Base-by-base conservation (phyloP, 75 land plant genomes). In the Selaginella moellendorffii region DNA sequence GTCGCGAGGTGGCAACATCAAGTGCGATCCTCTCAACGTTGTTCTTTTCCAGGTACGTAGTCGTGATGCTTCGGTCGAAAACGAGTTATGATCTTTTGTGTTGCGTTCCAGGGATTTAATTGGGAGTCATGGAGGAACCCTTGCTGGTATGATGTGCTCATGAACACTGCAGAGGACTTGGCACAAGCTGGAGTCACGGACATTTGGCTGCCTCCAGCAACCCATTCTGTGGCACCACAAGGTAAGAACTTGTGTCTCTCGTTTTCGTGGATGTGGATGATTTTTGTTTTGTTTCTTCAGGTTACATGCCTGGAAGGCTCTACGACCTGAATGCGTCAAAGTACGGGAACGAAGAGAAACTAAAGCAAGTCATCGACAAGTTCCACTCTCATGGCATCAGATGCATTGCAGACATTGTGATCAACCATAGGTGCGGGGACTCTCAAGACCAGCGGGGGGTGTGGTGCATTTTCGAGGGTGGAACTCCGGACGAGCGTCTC, bases 161-260 rank as follows among this genome's bases (percentile, higher is more conserved):
- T 31, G 31, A 61, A 52, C 24, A 21, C 10, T 5, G 65, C 78
- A 20, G 51, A 69, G 27, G 86, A 78, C 1, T 31, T 86, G 9
- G 78, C 80, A 24, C 62, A 36, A 21, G 81, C 83, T 20, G 86
- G 83, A 25, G 63, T 86, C 25, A 86, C 90, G 5, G 83, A 81
- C 63, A 80, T 83, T 5, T 86, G 90, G 90, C 79, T 86, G 1
- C 90, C 90, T 51, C 90, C 86, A 2, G 26, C 86, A 19, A 74
- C 77, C 26, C 86, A 86, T 5, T 80, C 90, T 1, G 78, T 72
- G 1, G 66, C 80, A 28, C 62, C 73, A 30, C 74, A 86, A 77
- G 90, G 88, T 82, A 54, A 0, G 10, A 17, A 1, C 64, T 23
- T 10, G 30, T 9, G 18, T n/a, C 20, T 8, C 61, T n/a, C 10